These are phyloP conservation scores for Oleoguttula mirabilis DNA, from an alignment of 495 filamentous ascomycete genomes.

Conservation along the genomic window DNA sequence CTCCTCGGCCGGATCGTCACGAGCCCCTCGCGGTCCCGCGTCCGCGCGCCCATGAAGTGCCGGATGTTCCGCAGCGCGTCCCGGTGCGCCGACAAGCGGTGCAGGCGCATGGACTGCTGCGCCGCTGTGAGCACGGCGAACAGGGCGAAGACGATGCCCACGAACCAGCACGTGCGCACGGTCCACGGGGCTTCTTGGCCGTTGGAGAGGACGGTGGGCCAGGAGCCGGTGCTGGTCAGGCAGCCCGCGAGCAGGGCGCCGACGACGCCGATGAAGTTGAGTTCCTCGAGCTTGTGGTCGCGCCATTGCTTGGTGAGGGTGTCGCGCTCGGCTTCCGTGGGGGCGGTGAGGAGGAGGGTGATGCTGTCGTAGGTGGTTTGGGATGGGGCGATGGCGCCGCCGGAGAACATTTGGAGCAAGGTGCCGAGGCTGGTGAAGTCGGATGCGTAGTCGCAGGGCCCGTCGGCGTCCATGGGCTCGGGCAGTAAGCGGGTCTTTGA, in stretches of 20 bases:
- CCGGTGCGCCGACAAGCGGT: conserved; percentile 22
- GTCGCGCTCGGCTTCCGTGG: conserved; percentile 19
- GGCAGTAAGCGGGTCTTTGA: too few relatives aligned
- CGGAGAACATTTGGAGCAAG: not conserved
- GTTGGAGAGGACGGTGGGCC: conserved; percentile 22
- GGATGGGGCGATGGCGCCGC: not conserved
- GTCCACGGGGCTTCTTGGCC: conserved; percentile 16
- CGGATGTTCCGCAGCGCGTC: conserved; percentile 18
- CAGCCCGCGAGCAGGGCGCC: conserved; percentile 23
- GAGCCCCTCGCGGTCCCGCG: not conserved
- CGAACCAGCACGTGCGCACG: conserved; percentile 23
- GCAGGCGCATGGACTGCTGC: conserved; percentile 24
- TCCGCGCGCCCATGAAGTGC: conserved; percentile 11
- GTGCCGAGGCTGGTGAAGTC: not conserved
- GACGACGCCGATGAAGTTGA: conserved; percentile 26
- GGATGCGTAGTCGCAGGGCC: not conserved
- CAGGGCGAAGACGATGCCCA: conserved; percentile 23
- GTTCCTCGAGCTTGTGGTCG: conserved; percentile 20
- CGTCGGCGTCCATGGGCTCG: too few relatives aligned
- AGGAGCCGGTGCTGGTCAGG: conserved; percentile 25
- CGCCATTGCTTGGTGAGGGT: conserved; percentile 22
- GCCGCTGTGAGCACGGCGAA: conserved; percentile 22
- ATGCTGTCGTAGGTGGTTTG: conserved; percentile 21
- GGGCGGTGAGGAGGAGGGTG: conserved; percentile 19
- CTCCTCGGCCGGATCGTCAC: conserved; percentile 6